These are phyloP conservation scores for Ophiostoma quercus DNA, from an alignment of 2,329 filamentous ascomycete species.

Conservation along the genomic window DNA sequence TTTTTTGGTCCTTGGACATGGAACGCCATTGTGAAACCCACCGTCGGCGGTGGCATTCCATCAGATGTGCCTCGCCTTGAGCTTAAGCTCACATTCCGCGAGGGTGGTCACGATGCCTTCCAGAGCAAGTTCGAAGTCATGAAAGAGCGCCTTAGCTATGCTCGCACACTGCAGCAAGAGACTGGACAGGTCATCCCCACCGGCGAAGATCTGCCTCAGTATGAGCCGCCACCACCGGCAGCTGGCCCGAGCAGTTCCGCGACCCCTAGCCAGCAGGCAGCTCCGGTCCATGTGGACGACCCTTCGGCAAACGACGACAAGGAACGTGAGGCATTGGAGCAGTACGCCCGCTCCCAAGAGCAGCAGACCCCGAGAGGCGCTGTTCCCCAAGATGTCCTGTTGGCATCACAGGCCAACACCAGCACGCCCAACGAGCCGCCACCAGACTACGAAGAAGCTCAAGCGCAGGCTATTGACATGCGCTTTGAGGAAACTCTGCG, in stretches of 20 bases:
- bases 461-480: slow-evolving; percentile 60
- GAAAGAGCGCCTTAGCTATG: slow-evolving; percentile 77
- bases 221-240: slow-evolving; percentile 49
- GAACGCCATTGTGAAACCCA: slow-evolving; percentile 73
- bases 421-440: slow-evolving; percentile 67
- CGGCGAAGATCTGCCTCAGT: slow-evolving; percentile 82
- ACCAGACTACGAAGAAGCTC: slow-evolving; percentile 86
- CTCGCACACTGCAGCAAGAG: slow-evolving; percentile 67
- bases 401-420: slow-evolving; percentile 28
- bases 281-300: background rate
- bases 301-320: slow-evolving; percentile 18
- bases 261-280: background rate
- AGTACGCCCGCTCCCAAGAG: slow-evolving; percentile 28
- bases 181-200: slow-evolving; percentile 60
- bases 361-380: slow-evolving; percentile 26
- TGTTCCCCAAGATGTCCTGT: slow-evolving; percentile 21
- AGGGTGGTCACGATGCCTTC: slow-evolving; percentile 92
- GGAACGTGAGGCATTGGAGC: slow-evolving; percentile 19
- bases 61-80: slow-evolving; percentile 67
- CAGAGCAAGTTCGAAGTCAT: slow-evolving; percentile 75
- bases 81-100: slow-evolving; percentile 82
- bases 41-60: slow-evolving; percentile 77
- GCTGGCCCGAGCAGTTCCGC: background rate
- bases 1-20: slow-evolving; percentile 93
- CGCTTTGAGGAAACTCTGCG: slow-evolving; percentile 65